Evolutionary conservation across 345 rosid genomes (phyloP), one percentile per base, ranked within the genome.

Genomic region (Limnanthes douglasii): DNA sequence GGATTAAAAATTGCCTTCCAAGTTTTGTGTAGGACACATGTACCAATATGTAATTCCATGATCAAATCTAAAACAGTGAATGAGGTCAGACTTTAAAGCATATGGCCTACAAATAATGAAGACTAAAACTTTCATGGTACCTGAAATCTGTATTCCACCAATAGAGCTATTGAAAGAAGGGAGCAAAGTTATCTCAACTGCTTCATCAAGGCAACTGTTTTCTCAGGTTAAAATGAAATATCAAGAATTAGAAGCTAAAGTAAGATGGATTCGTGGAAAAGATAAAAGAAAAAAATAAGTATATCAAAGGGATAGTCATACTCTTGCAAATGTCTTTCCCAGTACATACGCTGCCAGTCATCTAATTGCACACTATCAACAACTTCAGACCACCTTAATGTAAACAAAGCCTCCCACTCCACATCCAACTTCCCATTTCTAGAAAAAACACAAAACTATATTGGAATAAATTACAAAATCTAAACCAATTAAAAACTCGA

Each of bases 161-260:
- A 88, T 54, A 31, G 52, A 52, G 21, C 79, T 73, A 33, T 59
- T 45, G 59, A 74, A 84, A 18, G 73, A 69, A 0, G 94, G 92
- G 29, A 76, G 72, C 43, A 54, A 43, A 38, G 83, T 93, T 45
- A 55, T 24, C 51, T 61, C 92, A 6, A 68, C 81, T 41, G 84
- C 95, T 62, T 83, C 79, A 64, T 88, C 90, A 42, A 79, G 70
- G 69, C 95, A 88, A 62, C 94, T 88, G 68, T n/a, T 56, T 11
- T 42, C 60, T 40, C 64, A 48, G 27, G 39, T 51, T 26, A 59
- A 53, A 23, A 31, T 7, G 21, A 40, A 28, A 40, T 31, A n/a
- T n/a, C n/a, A n/a, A n/a, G n/a, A n/a, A n/a, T 37, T 18, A 31
- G 18, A 48, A 41, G 4, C 4, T 27, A 27, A 34, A 2, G 5